Evolutionary conservation across 2,329 filamentous ascomycete species (phyloP), one percentile per base, ranked within the genome.

Genomic region (Sordariomycetes sp.): DNA sequence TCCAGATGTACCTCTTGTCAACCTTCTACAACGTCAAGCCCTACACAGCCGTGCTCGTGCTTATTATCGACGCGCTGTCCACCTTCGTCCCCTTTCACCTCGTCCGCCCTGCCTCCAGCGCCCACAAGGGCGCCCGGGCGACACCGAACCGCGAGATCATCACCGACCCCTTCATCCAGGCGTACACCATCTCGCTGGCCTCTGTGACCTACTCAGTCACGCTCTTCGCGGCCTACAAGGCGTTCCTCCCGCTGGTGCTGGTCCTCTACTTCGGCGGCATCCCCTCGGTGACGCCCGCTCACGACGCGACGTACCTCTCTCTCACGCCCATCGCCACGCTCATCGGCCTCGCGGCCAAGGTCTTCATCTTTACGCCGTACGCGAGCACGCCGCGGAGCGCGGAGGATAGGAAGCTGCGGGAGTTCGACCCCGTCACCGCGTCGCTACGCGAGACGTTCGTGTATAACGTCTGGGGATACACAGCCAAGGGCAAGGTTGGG

Each of bases 281-380:
- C 56, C 78, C 80, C 7, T 86, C 83, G 34, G 75, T 96, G 54
- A 78, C 81, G 60, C 76, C 79, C 13, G 87, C 84, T 2, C 83
- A 92, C 67, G 73, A 78, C 24, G 80, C 85, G 12, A 80, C 79
- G 1, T 80, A 82, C 42, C 68, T 79, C 48, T 76, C 79, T 10
- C 76, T 88, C 53, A 70, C 90, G 3, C 83, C 85, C 1, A 77
- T 78, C 51, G 75, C 76, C 7, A 61, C 79, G 3, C 64, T 76
- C 2, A 76, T 88, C 20, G 91, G 90, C 2, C 74, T 82, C 60
- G 87, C 89, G 0, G 84, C 86, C 4, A 83, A 83, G 60, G 79
- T 80, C 52, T 92, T 95, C 67, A 81, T 96, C 62, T 95, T 96
- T 68, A 80, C 82, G 45, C 84, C 86, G 1, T 79, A 82, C 24